Conservation (phyloP, 768 basidiomycete species). For the Strobilomyces echinocephalus region DNA sequence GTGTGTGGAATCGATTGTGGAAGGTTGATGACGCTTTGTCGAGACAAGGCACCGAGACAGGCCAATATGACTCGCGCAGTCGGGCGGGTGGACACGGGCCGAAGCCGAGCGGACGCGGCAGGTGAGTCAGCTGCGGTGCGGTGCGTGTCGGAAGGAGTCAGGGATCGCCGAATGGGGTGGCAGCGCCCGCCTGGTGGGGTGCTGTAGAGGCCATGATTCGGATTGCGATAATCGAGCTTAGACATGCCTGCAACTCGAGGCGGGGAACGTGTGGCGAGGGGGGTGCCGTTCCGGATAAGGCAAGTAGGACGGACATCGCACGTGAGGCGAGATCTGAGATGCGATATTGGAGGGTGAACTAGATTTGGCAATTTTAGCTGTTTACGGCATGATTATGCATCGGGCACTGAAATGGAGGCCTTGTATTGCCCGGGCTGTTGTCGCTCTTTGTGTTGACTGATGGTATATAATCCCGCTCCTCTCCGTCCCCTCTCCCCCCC, state of each 20-base stretch:
- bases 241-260: constrained; percentile 29
- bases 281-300: constrained; percentile 12
- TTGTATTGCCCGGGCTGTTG: constrained; percentile 22
- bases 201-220: too few relatives aligned
- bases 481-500: constrained; percentile 12
- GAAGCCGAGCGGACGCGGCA: neutral
- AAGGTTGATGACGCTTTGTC: neutral
- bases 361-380: constrained; percentile 12
- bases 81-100: constrained; percentile 8
- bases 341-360: constrained; percentile 7
- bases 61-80: neutral
- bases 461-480: constrained; percentile 29
- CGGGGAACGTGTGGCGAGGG: constrained; percentile 25
- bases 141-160: neutral
- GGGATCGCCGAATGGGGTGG: neutral
- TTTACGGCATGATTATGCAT: constrained; percentile 31
- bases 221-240: constrained; percentile 30
- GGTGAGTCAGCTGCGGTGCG: constrained; percentile 15
- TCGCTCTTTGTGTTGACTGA: constrained; percentile 25
- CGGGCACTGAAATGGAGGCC: constrained; percentile 21
- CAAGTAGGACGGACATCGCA: constrained; percentile 17
- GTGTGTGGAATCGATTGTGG: neutral
- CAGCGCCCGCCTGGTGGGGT: constrained; percentile 3
- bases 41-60: constrained; percentile 13
- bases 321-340: constrained; percentile 32